Evolutionary conservation across 768 basidiomycete genomes (phyloP).

Genomic region (Chlorophyllum brunneum): DNA sequence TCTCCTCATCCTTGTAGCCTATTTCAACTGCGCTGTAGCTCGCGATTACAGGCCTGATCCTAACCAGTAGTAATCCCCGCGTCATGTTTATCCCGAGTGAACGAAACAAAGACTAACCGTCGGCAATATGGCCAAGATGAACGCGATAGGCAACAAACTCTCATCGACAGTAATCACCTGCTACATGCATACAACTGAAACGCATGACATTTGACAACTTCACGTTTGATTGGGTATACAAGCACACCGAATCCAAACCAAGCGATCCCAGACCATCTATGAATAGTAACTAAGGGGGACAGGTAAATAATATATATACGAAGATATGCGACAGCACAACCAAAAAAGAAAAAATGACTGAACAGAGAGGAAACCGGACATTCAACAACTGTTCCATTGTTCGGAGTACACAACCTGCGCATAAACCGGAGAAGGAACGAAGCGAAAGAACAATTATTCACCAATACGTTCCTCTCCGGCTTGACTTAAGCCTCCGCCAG

Average conservation of each 20-base stretch:
- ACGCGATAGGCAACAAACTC: conserved; percentile 4
- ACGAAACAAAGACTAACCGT: background rate
- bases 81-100: background rate
- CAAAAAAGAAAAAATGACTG: background rate
- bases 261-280: no score
- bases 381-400: background rate
- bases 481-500: background rate
- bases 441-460: background rate
- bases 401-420: background rate
- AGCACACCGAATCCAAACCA: conserved; percentile 1
- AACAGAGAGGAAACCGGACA: background rate
- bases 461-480: background rate
- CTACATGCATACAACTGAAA: no score
- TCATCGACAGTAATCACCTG: background rate
- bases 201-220: no score
- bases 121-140: background rate
- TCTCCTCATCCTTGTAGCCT: background rate
- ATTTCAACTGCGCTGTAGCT: no score
- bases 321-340: background rate
- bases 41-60: no score
- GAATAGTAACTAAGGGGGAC: no score
- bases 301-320: background rate
- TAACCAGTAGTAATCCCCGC: background rate
- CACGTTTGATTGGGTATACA: no score
- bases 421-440: background rate